Conservation (phyloP, 2,329 filamentous ascomycete species). For the Chalaropsis ovoidea region DNA sequence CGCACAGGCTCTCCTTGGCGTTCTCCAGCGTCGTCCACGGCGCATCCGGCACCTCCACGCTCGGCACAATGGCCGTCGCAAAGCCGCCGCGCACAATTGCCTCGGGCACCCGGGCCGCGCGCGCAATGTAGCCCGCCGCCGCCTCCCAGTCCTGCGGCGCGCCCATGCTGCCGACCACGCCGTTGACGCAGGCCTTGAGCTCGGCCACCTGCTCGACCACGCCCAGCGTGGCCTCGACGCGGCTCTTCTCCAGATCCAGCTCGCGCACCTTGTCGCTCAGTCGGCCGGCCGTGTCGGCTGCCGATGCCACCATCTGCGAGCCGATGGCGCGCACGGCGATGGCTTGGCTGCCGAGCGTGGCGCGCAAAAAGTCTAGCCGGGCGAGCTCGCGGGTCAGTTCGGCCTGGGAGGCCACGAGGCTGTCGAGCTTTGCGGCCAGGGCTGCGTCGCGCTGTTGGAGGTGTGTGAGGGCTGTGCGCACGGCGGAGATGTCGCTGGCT, state of each 20-base stretch:
- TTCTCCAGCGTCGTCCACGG: slow-evolving; percentile 78
- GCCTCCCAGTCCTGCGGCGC: slow-evolving; percentile 98
- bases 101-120: slow-evolving; percentile 70
- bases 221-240: slow-evolving; percentile 78
- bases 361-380: slow-evolving; percentile 79
- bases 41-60: slow-evolving; percentile 85
- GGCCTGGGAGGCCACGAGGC: slow-evolving; percentile 69
- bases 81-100: slow-evolving; percentile 75
- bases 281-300: slow-evolving; percentile 72
- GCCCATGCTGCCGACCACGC: slow-evolving; percentile 91
- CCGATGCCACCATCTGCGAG: slow-evolving; percentile 80
- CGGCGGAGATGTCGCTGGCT: slow-evolving; percentile 65
- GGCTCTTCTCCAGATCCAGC: slow-evolving; percentile 81
- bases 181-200: slow-evolving; percentile 90
- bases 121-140: slow-evolving; percentile 76
- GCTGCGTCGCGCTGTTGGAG: slow-evolving; percentile 66
- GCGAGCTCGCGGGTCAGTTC: slow-evolving; percentile 78
- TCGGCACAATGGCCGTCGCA: slow-evolving; percentile 85
- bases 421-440: slow-evolving; percentile 64
- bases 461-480: slow-evolving; percentile 63
- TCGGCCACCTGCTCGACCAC: slow-evolving; percentile 95
- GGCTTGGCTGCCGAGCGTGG: slow-evolving; percentile 76
- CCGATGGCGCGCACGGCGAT: slow-evolving; percentile 73
- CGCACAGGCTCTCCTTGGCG: slow-evolving; percentile 81
- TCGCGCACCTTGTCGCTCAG: slow-evolving; percentile 79